Base-by-base conservation (phyloP, 1,284 basidiomycete genomes). In the Ceratobasidium sp. region DNA sequence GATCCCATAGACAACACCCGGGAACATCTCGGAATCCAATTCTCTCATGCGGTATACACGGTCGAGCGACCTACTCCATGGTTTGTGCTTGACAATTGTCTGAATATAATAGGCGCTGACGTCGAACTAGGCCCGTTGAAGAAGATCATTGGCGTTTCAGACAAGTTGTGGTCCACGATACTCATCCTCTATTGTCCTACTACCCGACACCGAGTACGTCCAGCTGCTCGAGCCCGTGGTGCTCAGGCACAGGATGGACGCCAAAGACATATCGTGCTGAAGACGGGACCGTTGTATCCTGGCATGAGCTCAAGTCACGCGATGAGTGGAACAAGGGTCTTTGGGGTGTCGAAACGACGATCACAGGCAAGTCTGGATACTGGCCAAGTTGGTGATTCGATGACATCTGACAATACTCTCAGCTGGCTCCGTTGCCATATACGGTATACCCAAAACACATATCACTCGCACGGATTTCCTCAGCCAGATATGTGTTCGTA, bases 141-240 rank as follows among this genome's bases (percentile, higher is more conserved):
- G 62, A 64, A n/a, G 62, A 64, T 27, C 41, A 29, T 16, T 64
- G 62, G 62, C 62, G 62, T 31, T 64, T 64, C 62, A 64, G 62
- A 64, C 43, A 29, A 2, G 62, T 64, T 31, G 62, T 49, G 6
- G 49, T 64, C 43, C 62, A 64, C 43, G 43, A 48, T 64, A 64
- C 62, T 8, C 41, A 64, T 22, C 62, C 62, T 9, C 27, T 49
- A 16, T 43, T 64, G 16, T 49, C 41, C 37, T 64, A 64, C 27
- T 49, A 53, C 24, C 51, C 51, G 16, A 53, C n/a, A 7, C 22
- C 4, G 22, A 6, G 37, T 24, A 22, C 22, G 19, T 22, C 22
- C n/a, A 2, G 29, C 16, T 63, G 22, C 19, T 4, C 6, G 5
- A 27, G n/a, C 8, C 4, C n/a, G 22, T 48, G 43, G 62, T 49